Evolutionary conservation across 2,329 filamentous ascomycete genomes (phyloP), one percentile per base, ranked within the genome.

Genomic region (Chaetoscypha palmicola): DNA sequence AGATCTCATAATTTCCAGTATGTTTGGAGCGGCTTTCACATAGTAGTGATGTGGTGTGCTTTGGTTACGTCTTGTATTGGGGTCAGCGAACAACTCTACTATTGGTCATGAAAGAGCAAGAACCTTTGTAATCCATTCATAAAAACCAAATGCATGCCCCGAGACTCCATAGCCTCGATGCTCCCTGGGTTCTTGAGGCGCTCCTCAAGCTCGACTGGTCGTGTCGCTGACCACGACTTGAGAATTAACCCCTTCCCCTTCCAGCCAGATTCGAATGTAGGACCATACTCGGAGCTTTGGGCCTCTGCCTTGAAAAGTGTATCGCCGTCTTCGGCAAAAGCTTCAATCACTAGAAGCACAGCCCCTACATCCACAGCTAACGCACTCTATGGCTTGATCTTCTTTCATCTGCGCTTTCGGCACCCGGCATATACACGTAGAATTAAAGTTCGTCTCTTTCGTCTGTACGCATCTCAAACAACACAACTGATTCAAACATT

Each of bases 371-470:
- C 92, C 92, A 65, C 92, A 98, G 66, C 79, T 95, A 40, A 97
- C 88, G 62, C 92, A 98, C 65, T 97, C 84, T 23, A 97, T 82
- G 28, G 86, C 84, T 63, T 92, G 85, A 32, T 88, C 82, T 59
- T 94, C 89, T 66, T 95, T 95, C 61, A 98, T 68, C 64, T 94
- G 79, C 23, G 87, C 83, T 62, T 85, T 83, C 1, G 92, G 92
- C 39, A 98, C 91, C 40, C 92, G 86, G 65, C 92, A 98, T 60
- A 98, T 92, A 64, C 92, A 98, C 1, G 91, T 98, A 52, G 87
- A 86, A 66, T 91, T 92, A 71, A 97, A 98, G 66, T 98, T 98
- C 22, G 92, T 98, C 72, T 98, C 92, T 67, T 97, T 97, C n/a
- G 92, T 96, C 67, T 98, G 92, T 45, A 98, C 91, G 66, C 92